A percentile compares a stretch with the other conserved stretches of the same genome.
Evolutionary conservation across 1,284 basidiomycete species (phyloP).

Genomic region (Athelia psychrophila): DNA sequence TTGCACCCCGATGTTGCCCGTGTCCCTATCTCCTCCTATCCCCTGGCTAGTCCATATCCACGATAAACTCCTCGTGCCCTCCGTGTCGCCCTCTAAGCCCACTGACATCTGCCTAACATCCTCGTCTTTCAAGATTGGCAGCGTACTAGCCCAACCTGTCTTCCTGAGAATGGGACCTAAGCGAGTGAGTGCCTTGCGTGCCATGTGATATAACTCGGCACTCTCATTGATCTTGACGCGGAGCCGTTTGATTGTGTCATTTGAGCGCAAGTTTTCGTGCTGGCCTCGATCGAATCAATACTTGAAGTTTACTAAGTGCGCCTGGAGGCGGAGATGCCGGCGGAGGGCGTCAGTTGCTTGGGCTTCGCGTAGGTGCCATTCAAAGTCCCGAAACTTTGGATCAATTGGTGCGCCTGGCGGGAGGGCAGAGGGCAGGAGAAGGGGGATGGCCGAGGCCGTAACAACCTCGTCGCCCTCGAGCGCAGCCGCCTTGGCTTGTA

Average conservation of each 20-base stretch:
- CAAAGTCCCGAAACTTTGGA: neutral
- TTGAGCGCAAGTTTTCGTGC: conserved; percentile 3
- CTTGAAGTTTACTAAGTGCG: conserved; percentile 5
- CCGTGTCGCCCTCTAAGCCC: neutral
- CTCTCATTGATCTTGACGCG: neutral
- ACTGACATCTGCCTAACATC: neutral
- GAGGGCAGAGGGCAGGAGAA: neutral
- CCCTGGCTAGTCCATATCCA: neutral
- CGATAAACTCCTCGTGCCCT: neutral
- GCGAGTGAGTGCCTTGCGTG: neutral
- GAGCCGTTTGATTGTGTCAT: neutral
- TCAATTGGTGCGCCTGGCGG: neutral
- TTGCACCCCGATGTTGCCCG: neutral
- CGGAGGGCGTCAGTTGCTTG: conserved; percentile 9
- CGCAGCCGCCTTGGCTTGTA: too few relatives aligned
- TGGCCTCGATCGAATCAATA: conserved; percentile 9
- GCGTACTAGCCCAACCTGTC: neutral
- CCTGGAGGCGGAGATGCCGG: conserved; percentile 5
- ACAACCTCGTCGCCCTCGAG: too few relatives aligned
- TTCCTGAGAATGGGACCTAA: neutral
- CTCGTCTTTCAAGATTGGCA: neutral
- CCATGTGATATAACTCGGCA: neutral
- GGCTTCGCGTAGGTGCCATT: conserved; percentile 5
- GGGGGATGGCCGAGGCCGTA: neutral
- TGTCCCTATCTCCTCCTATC: neutral